Evolutionary conservation across 2,329 filamentous ascomycete species (phyloP).

Genomic region (Pyrenophora tritici-repentis): DNA sequence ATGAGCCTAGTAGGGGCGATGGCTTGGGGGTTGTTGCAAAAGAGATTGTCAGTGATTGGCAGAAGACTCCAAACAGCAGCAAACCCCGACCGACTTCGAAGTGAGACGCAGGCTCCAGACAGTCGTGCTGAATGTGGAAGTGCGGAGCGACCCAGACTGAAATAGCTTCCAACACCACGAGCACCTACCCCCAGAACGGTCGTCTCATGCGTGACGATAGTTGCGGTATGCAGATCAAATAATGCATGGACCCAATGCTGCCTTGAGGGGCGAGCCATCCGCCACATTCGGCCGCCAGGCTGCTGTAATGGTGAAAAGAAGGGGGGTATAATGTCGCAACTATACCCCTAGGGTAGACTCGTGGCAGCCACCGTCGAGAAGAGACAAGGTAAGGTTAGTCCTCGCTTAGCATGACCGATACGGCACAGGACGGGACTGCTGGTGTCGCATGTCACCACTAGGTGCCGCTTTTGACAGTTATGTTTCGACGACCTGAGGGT

Average conservation of each 20-base stretch:
- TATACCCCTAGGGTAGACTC: slow-evolving; percentile 19
- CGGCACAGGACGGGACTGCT: slow-evolving; percentile 10
- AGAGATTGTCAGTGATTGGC: slow-evolving; percentile 3
- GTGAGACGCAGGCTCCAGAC: slow-evolving; percentile 24
- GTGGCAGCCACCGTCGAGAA: slow-evolving; percentile 10
- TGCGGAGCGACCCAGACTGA: slow-evolving; percentile 17
- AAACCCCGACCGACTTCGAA: slow-evolving; percentile 6
- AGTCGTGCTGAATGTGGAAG: slow-evolving; percentile 18
- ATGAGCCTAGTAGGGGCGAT: background rate
- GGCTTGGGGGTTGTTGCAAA: slow-evolving; percentile 1
- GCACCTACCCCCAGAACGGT: slow-evolving; percentile 27
- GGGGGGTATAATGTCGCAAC: slow-evolving; percentile 27
- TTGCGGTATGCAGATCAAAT: slow-evolving; percentile 23
- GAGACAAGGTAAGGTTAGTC: slow-evolving; percentile 16
- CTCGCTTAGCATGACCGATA: slow-evolving; percentile 11
- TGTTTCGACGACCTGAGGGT: background rate
- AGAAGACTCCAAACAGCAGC: slow-evolving; percentile 1
- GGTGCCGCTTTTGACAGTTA: slow-evolving; percentile 14
- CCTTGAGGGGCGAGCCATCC: slow-evolving; percentile 13
- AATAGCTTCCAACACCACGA: slow-evolving; percentile 11
- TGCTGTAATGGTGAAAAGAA: slow-evolving; percentile 14
- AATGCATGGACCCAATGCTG: slow-evolving; percentile 15
- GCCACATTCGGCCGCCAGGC: slow-evolving; percentile 4
- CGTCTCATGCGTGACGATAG: slow-evolving; percentile 28
- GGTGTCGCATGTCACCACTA: slow-evolving; percentile 25